Evolutionary conservation across 2,329 filamentous ascomycete genomes (phyloP), one percentile per base, ranked within the genome.

Genomic region (Xylaria sp.): DNA sequence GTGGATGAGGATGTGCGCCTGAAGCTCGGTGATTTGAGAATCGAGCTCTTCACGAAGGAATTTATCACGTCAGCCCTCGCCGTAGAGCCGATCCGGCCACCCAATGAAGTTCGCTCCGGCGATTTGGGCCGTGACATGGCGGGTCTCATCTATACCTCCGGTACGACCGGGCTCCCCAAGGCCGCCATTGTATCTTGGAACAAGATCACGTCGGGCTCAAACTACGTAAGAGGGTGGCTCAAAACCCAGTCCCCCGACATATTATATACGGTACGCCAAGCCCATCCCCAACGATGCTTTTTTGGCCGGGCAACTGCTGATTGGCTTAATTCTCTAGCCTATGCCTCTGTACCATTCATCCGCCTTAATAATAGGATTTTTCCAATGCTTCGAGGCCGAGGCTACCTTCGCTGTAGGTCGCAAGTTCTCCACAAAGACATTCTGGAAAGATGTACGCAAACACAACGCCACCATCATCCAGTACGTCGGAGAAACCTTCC

Each of bases 261-360:
- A 41, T 90, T 93, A 77, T 95, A 94, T 77, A 94, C 92, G 13
- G 90, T 91, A 85, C 77, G 84, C 75, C 57, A 31, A 57, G 12
- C 41, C 18, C 20, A 39, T 15, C 23, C 25, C 13, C 18, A 15
- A 25, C 10, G 33, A 15, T 52, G 5, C 46, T n/a, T 20, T 31
- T 49, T 15, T 55, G 3, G 10, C 36, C n/a, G 2, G 7, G 18
- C 43, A 3, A 43, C 31, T 39, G 6, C 33, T 66, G 12, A 67
- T 58, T 68, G 39, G 67, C 31, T 25, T 9, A 59, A 61, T n/a
- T 5, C 69, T 70, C 23, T 69, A 92, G 90, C 91, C 91, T 66
- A 97, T 97, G 93, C 94, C 94, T 0, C 85, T 97, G 7, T 97
- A 97, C 78, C 94, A 97, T 82, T 91, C 91, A 49, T 93, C 94